These are phyloP conservation scores for Colletotrichum chrysophilum DNA, from an alignment of 2,329 filamentous ascomycete species.

Conservation along the genomic window DNA sequence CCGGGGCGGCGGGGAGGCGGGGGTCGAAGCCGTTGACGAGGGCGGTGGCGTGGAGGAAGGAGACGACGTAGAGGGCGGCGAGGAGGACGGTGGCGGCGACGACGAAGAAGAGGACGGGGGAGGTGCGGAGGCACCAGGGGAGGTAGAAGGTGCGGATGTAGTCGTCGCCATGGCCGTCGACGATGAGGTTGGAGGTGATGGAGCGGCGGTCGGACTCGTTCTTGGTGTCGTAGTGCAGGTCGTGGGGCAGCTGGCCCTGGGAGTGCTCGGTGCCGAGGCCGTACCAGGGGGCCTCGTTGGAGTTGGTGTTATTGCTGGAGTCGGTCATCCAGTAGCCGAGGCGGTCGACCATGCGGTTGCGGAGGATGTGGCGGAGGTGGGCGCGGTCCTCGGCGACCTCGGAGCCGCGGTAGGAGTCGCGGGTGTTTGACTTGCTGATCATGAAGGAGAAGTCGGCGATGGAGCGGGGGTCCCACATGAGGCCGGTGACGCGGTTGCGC, in stretches of 20 bases:
- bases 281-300: slow-evolving; percentile 74
- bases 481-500: slow-evolving; percentile 68
- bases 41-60: slow-evolving; percentile 73
- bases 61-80: slow-evolving; percentile 75
- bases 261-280: slow-evolving; percentile 69
- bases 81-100: slow-evolving; percentile 66
- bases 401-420: slow-evolving; percentile 73
- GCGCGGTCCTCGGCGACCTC: slow-evolving; percentile 61
- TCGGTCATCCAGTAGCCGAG: slow-evolving; percentile 88
- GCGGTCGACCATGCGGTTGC: slow-evolving; percentile 66
- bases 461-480: slow-evolving; percentile 85
- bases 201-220: slow-evolving; percentile 28
- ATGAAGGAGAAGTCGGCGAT: slow-evolving; percentile 82
- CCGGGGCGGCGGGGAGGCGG: slow-evolving; percentile 63
- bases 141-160: slow-evolving; percentile 66
- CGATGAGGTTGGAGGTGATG: slow-evolving; percentile 30
- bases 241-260: slow-evolving; percentile 20
- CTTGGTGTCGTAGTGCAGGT: slow-evolving; percentile 21
- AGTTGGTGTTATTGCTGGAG: neutral
- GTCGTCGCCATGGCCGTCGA: slow-evolving; percentile 48
- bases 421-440: slow-evolving; percentile 79
- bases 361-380: slow-evolving; percentile 59
- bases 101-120: slow-evolving; percentile 69
- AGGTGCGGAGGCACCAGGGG: slow-evolving; percentile 76
- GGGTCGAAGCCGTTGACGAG: slow-evolving; percentile 76